Evolutionary conservation across 352 stramenopile species (phyloP), one percentile per base, ranked within the genome.

Genomic region (Pythium grandisporangium): DNA sequence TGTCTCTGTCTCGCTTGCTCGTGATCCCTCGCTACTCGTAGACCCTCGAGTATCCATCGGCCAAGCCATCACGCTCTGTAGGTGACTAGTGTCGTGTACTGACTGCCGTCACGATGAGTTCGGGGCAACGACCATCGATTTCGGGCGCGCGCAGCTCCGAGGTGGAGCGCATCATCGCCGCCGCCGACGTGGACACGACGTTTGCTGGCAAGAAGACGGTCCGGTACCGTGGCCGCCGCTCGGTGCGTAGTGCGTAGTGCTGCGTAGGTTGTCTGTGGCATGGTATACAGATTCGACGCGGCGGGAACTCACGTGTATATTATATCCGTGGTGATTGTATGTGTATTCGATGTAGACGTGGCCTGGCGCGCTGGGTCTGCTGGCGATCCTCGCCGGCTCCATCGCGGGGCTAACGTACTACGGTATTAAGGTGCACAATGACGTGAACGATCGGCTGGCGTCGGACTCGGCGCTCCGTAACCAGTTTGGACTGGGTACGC

Each of bases 101-200:
- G n/a, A n/a, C n/a, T n/a, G n/a, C n/a, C n/a, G n/a, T n/a, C n/a
- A n/a, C n/a, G n/a, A n/a, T n/a, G n/a, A n/a, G n/a, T n/a, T n/a
- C n/a, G n/a, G n/a, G n/a, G n/a, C n/a, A n/a, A n/a, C n/a, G n/a
- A n/a, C n/a, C n/a, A n/a, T n/a, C n/a, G n/a, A n/a, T n/a, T n/a
- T n/a, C n/a, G n/a, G n/a, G n/a, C n/a, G n/a, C n/a, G n/a, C 68
- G 75, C 43, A 82, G 55, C 65, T 89, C 75, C 19, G 75, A 89
- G 39, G 72, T 89, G 35, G 75, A 89, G 64, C 75, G 75, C 35
- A 89, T 89, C 55, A 83, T 89, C 55, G 75, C 75, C 6, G 57
- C 75, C 22, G 75, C 75, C 34, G 75, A 89, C 32, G 72, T 89
- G 14, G 75, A 84, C 60, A 84, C 75, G 34, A 86, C 72, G 2